Evolutionary conservation across 2,329 filamentous ascomycete species (phyloP).

Genomic region (Phaeosphaeriaceae sp.): DNA sequence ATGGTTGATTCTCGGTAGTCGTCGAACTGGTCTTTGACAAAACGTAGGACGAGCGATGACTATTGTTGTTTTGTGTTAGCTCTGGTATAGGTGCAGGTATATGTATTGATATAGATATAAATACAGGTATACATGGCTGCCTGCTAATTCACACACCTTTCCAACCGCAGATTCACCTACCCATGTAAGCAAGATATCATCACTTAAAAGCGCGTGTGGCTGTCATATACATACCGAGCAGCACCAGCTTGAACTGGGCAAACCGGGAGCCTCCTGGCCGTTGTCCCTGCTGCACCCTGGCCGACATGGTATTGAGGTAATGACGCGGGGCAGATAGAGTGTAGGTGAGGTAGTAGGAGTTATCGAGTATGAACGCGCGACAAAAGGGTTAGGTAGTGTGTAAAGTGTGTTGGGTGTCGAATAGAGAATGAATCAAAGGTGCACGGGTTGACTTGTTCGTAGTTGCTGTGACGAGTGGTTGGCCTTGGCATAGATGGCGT

Average conservation of each 20-base stretch:
- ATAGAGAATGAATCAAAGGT: not conserved
- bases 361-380: constrained; percentile 3
- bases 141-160: constrained; percentile 70
- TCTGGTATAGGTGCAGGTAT: constrained; percentile 22
- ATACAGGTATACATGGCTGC: not conserved
- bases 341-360: constrained; percentile 9
- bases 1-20: constrained; percentile 97
- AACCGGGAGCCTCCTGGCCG: constrained; percentile 75
- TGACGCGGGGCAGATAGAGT: constrained; percentile 28
- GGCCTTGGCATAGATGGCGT: not conserved
- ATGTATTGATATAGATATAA: too few species aligned
- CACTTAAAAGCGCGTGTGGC: not conserved
- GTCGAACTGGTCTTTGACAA: constrained; percentile 99
- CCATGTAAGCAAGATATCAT: constrained; percentile 24
- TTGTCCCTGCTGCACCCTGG: constrained; percentile 76
- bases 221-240: constrained; percentile 73
- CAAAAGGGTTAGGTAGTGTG: too few species aligned
- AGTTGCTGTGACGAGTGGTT: too few species aligned
- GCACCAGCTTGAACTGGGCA: constrained; percentile 98
- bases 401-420: constrained; percentile 1
- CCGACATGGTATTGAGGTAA: constrained; percentile 69
- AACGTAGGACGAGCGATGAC: constrained; percentile 97
- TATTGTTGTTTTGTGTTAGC: constrained; percentile 53
- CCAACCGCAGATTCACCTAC: constrained; percentile 96
- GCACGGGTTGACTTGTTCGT: not conserved